Evolutionary conservation across 2,329 filamentous ascomycete species (phyloP), one percentile per base, ranked within the genome.

Genomic region (Botrytis fabae): DNA sequence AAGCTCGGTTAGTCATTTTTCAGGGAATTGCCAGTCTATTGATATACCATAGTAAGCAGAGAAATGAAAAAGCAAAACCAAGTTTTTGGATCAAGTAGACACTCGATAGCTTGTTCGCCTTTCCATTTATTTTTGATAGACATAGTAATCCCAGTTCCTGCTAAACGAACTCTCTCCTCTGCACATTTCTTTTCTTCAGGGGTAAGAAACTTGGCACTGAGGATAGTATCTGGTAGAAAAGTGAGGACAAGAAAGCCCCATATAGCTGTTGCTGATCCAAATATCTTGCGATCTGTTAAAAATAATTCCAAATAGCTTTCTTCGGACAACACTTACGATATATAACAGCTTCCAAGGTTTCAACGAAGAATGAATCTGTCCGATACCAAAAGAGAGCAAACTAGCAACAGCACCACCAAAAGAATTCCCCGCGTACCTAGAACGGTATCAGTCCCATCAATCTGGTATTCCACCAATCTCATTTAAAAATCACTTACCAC

Each of bases 291-390:
- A 18, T 22, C 4, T 35, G n/a, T 76, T 57, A 76, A 70, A 25
- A 40, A 12, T 28, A 5, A 38, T 28, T n/a, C 18, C 35, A 8
- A 42, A 5, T 25, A 9, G 12, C 63, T 20, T 35, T 1, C 16
- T n/a, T 42, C 2, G 35, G 25, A 28, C 8, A 57, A 48, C 40
- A 69, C 74, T 70, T 70, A 79, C 77, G 40, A 79, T 86, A 78
- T 87, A 90, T 84, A 90, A 86, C 85, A 85, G 88, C 69, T 84
- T 83, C 87, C 87, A 89, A 5, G 86, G 84, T 28, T 81, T 82
- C 25, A 89, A 77, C 20, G 79, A 73, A 65, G 84, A 81, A 25
- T 83, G 76, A 60, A 89, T 83, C 74, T 90, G 87, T 0, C 88
- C 88, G 12, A 89, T 81, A 3, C 85, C 87, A 73, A 87, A 90